Percentiles rank a stretch among this genome's conserved stretches.
Conservation (phyloP, 106 monocot genomes). For the Acorus gramineus region DNA sequence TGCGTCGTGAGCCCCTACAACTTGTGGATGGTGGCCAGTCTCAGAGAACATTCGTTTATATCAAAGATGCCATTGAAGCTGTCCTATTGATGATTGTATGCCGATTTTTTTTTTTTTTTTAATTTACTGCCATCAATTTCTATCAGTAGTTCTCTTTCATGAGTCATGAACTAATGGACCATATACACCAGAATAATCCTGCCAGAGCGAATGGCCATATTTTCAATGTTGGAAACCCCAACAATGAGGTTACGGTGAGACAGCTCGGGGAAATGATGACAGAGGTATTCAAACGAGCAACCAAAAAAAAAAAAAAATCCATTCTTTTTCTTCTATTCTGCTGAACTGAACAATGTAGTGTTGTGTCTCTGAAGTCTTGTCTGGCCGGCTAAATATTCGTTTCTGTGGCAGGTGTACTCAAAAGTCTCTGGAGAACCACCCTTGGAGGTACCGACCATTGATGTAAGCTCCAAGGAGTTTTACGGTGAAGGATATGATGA, state of each 20-base stretch:
- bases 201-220: slow-evolving; percentile 51
- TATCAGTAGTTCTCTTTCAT: not conserved
- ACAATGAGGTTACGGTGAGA: slow-evolving; percentile 65
- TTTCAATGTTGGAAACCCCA: slow-evolving; percentile 68
- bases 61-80: slow-evolving; percentile 80
- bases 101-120: not conserved
- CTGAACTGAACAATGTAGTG: too few relatives aligned
- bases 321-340: too few relatives aligned
- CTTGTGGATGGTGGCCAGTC: slow-evolving; percentile 72
- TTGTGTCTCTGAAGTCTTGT: too few relatives aligned
- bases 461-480: slow-evolving; percentile 56
- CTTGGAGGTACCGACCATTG: slow-evolving; percentile 44
- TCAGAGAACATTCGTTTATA: slow-evolving; percentile 65
- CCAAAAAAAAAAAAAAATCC: not conserved
- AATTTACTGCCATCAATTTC: not conserved
- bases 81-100: slow-evolving; percentile 61
- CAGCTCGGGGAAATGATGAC: slow-evolving; percentile 70
- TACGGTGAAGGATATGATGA: slow-evolving; percentile 80
- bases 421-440: slow-evolving; percentile 48
- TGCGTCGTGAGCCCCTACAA: slow-evolving; percentile 48
- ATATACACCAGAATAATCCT: slow-evolving; percentile 48
- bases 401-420: slow-evolving; percentile 34
- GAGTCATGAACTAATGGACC: not conserved
- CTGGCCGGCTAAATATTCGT: too few relatives aligned
- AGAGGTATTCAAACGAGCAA: slow-evolving; percentile 17